Base-by-base conservation (phyloP, 768 basidiomycete genomes). In the Plicaturopsis crispa region DNA sequence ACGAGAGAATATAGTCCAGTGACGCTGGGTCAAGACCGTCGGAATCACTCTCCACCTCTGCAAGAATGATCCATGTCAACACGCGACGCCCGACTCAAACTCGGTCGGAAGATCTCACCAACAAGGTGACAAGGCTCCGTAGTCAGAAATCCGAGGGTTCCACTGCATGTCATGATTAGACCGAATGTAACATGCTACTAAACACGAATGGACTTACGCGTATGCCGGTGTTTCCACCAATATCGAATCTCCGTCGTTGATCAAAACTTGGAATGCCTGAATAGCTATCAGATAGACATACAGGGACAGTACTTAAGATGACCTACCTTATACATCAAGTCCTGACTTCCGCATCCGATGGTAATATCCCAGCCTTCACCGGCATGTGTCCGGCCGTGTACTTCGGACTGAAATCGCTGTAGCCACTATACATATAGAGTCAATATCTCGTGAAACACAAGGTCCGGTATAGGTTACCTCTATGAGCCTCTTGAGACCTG, bases 31-130 rank as follows among this genome's bases (percentile, higher is more conserved):
- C 58, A 7, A 84, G 61, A 0, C 84, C 84, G 1, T 73, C 45
- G 3, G 59, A 62, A 48, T 86, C 84, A 14, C 74, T 72, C 14
- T 63, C 59, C 13, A 82, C 63, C 65, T 82, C 80, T 79, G 53
- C 4, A n/a, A 33, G 17, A 8, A 7, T 35, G 10, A 28, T 13
- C 17, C 12, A 8, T 21, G 12, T 10, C 38, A 13, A 20, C 12
- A 6, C 14, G 0, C 5, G 7, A 12, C n/a, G n/a, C n/a, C n/a
- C n/a, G n/a, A n/a, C n/a, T n/a, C n/a, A n/a, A n/a, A n/a, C n/a
- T n/a, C n/a, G 18, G 33, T 32, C 2, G 19, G 4, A 28, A 1
- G 13, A 6, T 31, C 33, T 36, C 21, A 53, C 56, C 56, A n/a
- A 57, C 38, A 5, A 51, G 45, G 8, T 61, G 46, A 32, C 42